These are phyloP conservation scores for Orychophragmus violaceus DNA, from an alignment of 345 rosid species.

Conservation along the genomic window DNA sequence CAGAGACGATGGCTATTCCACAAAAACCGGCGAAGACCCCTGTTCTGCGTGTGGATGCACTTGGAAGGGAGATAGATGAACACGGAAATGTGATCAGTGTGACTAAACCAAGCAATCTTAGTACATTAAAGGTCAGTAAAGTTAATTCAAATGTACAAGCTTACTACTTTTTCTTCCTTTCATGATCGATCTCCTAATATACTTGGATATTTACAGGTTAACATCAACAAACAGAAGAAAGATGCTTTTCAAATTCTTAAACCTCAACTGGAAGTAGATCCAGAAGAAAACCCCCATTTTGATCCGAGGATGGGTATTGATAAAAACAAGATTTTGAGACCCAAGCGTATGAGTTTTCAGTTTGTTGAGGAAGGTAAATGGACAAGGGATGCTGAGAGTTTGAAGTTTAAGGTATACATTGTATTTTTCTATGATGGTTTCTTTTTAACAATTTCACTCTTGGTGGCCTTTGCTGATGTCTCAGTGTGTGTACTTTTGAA, in stretches of 20 bases:
- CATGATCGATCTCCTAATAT: slow-evolving; percentile 7
- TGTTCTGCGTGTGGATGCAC: slow-evolving; percentile 84
- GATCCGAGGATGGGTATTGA: slow-evolving; percentile 82
- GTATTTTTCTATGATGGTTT: background rate
- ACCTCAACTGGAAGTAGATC: slow-evolving; percentile 85
- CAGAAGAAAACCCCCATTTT: slow-evolving; percentile 69
- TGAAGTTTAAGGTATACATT: slow-evolving; percentile 62
- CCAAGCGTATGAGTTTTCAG: slow-evolving; percentile 81
- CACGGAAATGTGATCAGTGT: slow-evolving; percentile 78
- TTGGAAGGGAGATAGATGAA: slow-evolving; percentile 96
- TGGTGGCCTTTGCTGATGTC: slow-evolving; percentile 17
- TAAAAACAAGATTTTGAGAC: slow-evolving; percentile 78
- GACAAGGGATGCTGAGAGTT: slow-evolving; percentile 83
- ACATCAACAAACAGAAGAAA: slow-evolving; percentile 93
- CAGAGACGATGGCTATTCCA: slow-evolving; percentile 42
- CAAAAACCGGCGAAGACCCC: slow-evolving; percentile 87
- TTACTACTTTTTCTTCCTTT: background rate
- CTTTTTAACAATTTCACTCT: background rate
- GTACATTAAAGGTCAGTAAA: slow-evolving; percentile 79
- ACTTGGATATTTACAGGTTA: slow-evolving; percentile 54
- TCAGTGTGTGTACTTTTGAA: slow-evolving; percentile 1
- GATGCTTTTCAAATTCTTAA: slow-evolving; percentile 95
- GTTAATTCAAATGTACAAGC: background rate
- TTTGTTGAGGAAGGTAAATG: slow-evolving; percentile 99
- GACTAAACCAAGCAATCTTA: slow-evolving; percentile 85